Evolutionary conservation across 345 rosid genomes (phyloP), one percentile per base, ranked within the genome.

Genomic region (Physaria fendleri): DNA sequence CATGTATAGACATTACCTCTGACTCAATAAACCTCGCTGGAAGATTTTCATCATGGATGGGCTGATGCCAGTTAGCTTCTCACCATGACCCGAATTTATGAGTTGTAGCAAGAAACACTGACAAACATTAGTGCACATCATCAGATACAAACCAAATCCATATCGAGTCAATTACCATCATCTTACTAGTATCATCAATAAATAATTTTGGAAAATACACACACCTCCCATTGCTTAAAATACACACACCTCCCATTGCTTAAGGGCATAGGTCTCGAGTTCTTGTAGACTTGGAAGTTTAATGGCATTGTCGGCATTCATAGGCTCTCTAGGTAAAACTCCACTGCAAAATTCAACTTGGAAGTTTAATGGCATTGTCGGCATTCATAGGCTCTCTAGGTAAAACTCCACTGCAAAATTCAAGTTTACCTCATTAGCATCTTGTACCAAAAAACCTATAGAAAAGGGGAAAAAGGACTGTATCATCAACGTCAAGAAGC

Each of bases 21-120:
- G 89, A 57, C 68, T 79, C 66, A 93, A 59, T 63, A 93, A 91
- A 21, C 99, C 99, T 34, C 95, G 79, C 79, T 89, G 97, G 64
- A 93, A 88, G 49, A 86, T 66, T 74, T 48, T 87, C 83, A 93
- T 84, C 94, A 89, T 89, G 38, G 99, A 87, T 51, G 95, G 66
- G 78, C 90, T 93, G 62, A 93, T 83, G 64, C 78, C 87, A 22
- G 82, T 82, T 1, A 62, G 59, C 71, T 47, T 85, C 56, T 93
- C 95, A 30, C 82, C 77, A 71, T 89, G 95, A 52, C 74, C 64
- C 62, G 99, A 79, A 64, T 78, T 89, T 71, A 89, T 86, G 54
- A 93, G 97, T 78, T 81, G 94, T 71, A 93, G 82, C 80, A 93
- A 71, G 81, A 93, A 93, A 69, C 88, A 77, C 99, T 89, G 88